Percentiles rank a stretch among this genome's conserved stretches.
Conservation (phyloP, 805 yeast genomes). For the Kluyveromyces lactis region DNA sequence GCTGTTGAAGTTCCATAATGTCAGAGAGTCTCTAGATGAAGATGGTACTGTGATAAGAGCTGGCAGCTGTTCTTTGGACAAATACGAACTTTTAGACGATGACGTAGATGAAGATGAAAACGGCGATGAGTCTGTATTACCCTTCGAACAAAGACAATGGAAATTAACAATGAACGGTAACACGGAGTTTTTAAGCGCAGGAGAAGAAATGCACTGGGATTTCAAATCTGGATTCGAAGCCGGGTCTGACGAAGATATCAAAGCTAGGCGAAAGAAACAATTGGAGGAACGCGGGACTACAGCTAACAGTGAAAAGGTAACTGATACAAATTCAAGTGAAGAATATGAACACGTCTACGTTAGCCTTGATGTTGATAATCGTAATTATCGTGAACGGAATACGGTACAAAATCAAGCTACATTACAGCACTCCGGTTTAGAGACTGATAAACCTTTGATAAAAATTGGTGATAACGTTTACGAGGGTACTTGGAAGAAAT, state of each 20-base stretch:
- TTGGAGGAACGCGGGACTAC: constrained; percentile 9
- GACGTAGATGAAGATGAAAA: constrained; percentile 12
- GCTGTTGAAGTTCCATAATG: constrained; percentile 43
- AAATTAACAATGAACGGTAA: constrained; percentile 58
- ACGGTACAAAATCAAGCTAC: constrained; percentile 33
- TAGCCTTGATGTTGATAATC: constrained; percentile 43
- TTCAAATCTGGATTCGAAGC: constrained; percentile 74
- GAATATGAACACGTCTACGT: constrained; percentile 41
- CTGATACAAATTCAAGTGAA: constrained; percentile 5
- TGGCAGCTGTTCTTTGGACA: constrained; percentile 80
- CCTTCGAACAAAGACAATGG: constrained; percentile 42
- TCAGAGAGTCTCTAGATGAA: constrained; percentile 43
- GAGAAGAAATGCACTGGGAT: constrained; percentile 94
- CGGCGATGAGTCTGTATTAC: constrained; percentile 11
- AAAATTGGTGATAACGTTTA: constrained; percentile 52
- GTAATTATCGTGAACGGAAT: constrained; percentile 22
- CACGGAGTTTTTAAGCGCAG: constrained; percentile 58
- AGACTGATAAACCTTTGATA: constrained; percentile 45
- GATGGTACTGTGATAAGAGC: constrained; percentile 49
- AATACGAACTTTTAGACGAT: constrained; percentile 33
- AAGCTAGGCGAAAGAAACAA: constrained; percentile 36
- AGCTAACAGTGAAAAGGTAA: constrained; percentile 9
- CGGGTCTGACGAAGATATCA: constrained; percentile 81
- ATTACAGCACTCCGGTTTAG: constrained; percentile 50
- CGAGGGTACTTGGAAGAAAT: constrained; percentile 66